Percentiles rank a stretch among this genome's conserved stretches.
Conservation (phyloP, 495 filamentous ascomycete genomes). For the Lasiosphaeriaceae sp. region DNA sequence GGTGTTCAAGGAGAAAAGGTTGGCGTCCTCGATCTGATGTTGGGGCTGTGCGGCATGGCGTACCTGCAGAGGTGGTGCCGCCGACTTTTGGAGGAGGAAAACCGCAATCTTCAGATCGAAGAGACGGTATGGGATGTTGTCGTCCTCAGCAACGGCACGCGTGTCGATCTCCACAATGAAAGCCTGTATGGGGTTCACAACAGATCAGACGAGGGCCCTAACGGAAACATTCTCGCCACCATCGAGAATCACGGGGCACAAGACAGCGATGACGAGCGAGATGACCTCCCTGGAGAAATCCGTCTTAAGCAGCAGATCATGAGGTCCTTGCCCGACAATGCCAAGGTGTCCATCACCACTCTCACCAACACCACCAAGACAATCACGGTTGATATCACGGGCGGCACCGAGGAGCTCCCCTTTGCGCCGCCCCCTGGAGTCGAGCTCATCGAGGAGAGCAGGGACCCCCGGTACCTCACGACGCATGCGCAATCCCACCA, state of each 20-base stretch:
- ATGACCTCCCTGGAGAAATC: constrained; percentile 36
- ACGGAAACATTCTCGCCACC: constrained; percentile 40
- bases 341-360: constrained; percentile 61
- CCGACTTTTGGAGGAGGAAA: constrained; percentile 54
- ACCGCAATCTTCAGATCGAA: constrained; percentile 48
- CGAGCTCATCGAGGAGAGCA: constrained; percentile 57
- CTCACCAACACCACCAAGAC: constrained; percentile 62
- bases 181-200: constrained; percentile 28
- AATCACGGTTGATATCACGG: constrained; percentile 68
- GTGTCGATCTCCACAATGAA: constrained; percentile 56
- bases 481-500: neutral
- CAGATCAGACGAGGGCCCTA: constrained; percentile 21
- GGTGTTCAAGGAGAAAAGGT: constrained; percentile 57
- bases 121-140: constrained; percentile 80
- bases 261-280: constrained; percentile 36
- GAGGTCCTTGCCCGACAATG: constrained; percentile 39
- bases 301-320: constrained; percentile 45
- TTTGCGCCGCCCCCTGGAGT: constrained; percentile 62
- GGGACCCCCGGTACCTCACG: neutral
- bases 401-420: constrained; percentile 55
- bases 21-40: constrained; percentile 60
- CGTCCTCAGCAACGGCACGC: constrained; percentile 58
- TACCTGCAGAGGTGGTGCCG: constrained; percentile 67
- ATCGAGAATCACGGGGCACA: constrained; percentile 40
- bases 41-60: constrained; percentile 67